These are phyloP conservation scores for Toxicodendron radicans DNA, from an alignment of 345 rosid species.

Conservation along the genomic window DNA sequence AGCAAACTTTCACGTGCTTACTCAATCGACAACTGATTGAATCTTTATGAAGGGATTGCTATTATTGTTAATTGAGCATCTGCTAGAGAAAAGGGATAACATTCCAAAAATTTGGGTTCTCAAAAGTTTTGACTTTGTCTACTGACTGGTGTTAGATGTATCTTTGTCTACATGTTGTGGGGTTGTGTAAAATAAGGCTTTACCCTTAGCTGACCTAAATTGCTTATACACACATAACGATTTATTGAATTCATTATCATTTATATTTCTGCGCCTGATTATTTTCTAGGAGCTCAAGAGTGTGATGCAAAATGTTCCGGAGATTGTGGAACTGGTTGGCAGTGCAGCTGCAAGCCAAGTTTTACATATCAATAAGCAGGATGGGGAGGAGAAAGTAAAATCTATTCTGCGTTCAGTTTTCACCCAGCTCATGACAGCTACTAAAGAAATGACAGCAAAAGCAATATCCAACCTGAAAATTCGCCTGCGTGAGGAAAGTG, in stretches of 20 bases:
- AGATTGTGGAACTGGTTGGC: slow-evolving; percentile 80
- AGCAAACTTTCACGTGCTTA: neutral
- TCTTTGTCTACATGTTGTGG: neutral
- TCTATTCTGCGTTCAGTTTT: slow-evolving; percentile 64
- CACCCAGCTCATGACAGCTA: slow-evolving; percentile 81
- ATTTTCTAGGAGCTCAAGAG: slow-evolving; percentile 76
- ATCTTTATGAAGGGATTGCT: neutral
- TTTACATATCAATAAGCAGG: slow-evolving; percentile 46
- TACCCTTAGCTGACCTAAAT: neutral
- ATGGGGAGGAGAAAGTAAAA: slow-evolving; percentile 54
- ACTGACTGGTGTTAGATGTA: neutral
- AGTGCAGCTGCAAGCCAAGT: slow-evolving; percentile 50
- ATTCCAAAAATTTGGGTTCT: neutral
- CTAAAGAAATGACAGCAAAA: slow-evolving; percentile 58
- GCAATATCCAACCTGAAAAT: slow-evolving; percentile 56
- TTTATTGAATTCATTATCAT: neutral
- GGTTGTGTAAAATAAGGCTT: neutral
- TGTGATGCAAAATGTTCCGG: slow-evolving; percentile 73
- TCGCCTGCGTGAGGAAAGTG: slow-evolving; percentile 62
- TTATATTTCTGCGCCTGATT: slow-evolving; percentile 4
- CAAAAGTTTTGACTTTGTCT: neutral
- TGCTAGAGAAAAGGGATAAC: neutral
- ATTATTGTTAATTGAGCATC: neutral
- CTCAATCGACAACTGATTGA: neutral
- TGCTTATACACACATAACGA: neutral